A percentile compares a stretch with the other conserved stretches of the same genome.
Conservation (phyloP, 1,284 basidiomycete species). For the Fistulina hepatica region DNA sequence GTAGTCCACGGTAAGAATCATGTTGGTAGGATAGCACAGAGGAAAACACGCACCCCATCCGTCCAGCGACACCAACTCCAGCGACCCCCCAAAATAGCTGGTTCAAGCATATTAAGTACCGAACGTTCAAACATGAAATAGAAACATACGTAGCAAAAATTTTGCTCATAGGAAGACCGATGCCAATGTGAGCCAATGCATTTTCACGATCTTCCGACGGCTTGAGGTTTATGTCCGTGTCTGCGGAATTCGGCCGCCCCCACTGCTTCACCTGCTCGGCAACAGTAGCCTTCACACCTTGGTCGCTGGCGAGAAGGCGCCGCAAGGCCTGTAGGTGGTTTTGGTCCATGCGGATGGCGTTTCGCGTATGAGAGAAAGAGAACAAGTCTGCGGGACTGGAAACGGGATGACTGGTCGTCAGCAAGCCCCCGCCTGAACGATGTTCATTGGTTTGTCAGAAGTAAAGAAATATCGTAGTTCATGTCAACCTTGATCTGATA, state of each 20-base stretch:
- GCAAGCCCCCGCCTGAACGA: conserved; percentile 65
- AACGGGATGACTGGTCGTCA: conserved; percentile 36
- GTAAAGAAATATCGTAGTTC: not conserved
- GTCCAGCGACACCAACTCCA: conserved; percentile 74
- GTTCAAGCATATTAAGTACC: conserved; percentile 1
- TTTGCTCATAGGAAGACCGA: conserved; percentile 78
- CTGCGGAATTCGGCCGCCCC: conserved; percentile 24
- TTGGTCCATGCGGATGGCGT: conserved; percentile 55
- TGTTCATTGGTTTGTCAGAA: conserved; percentile 9
- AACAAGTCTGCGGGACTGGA: conserved; percentile 61
- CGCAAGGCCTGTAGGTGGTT: conserved; percentile 64
- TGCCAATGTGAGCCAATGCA: conserved; percentile 63
- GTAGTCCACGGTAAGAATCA: conserved; percentile 5
- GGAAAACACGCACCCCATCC: conserved; percentile 54
- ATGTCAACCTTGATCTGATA: conserved; percentile 71
- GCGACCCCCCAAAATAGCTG: conserved; percentile 73
- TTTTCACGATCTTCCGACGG: no score
- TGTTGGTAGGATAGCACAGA: conserved; percentile 1
- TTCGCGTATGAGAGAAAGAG: conserved; percentile 74
- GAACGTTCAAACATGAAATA: conserved; percentile 2
- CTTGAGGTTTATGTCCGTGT: not conserved
- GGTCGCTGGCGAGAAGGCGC: conserved; percentile 44
- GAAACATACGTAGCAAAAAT: conserved; percentile 64
- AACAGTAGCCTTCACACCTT: conserved; percentile 64
- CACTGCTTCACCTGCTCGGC: conserved; percentile 56